phyloP scores from a whole-genome alignment of 495 filamentous ascomycete genomes.

The Massariosphaeria phaeospora region DNA sequence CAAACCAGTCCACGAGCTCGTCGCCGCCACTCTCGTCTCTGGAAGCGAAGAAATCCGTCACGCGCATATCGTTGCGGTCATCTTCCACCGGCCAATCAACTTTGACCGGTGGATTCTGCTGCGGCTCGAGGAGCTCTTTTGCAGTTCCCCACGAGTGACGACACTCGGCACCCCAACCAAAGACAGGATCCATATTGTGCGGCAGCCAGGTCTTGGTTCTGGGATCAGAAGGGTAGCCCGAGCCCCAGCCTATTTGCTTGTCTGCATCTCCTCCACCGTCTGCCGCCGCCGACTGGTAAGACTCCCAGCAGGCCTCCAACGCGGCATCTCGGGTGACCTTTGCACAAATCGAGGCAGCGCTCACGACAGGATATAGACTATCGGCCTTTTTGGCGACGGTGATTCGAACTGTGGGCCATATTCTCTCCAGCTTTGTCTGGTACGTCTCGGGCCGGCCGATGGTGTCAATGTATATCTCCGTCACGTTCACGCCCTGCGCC shows the following conservation, averaged over 20 bases:
- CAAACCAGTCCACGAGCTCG: constrained; percentile 62
- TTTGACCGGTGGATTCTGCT: constrained; percentile 53
- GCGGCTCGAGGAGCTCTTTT: constrained; percentile 86
- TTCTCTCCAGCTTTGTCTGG: constrained; percentile 73
- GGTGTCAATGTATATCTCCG: constrained; percentile 91
- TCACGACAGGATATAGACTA: constrained; percentile 85
- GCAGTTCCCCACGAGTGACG: constrained; percentile 93
- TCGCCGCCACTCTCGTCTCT: constrained; percentile 47
- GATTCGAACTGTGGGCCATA: constrained; percentile 75
- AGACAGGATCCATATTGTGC: constrained; percentile 81
- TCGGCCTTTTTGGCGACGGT: constrained; percentile 97
- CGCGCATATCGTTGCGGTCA: constrained; percentile 50
- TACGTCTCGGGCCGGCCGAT: constrained; percentile 78
- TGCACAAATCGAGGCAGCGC: constrained; percentile 86
- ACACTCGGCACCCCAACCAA: constrained; percentile 91
- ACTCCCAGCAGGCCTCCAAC: constrained; percentile 67
- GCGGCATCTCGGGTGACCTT: constrained; percentile 93
- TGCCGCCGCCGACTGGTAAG: constrained; percentile 19
- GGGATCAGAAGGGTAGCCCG: constrained; percentile 87
- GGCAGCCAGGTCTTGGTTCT: constrained; percentile 77
- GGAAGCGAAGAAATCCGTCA: constrained; percentile 69
- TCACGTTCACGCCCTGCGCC: constrained; percentile 67
- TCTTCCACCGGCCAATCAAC: constrained; percentile 82
- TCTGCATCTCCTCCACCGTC: constrained; percentile 13
- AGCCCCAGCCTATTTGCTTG: constrained; percentile 61